These are phyloP conservation scores for Bruguiera hainesii DNA, from an alignment of 441 rosid genomes.

Conservation along the genomic window DNA sequence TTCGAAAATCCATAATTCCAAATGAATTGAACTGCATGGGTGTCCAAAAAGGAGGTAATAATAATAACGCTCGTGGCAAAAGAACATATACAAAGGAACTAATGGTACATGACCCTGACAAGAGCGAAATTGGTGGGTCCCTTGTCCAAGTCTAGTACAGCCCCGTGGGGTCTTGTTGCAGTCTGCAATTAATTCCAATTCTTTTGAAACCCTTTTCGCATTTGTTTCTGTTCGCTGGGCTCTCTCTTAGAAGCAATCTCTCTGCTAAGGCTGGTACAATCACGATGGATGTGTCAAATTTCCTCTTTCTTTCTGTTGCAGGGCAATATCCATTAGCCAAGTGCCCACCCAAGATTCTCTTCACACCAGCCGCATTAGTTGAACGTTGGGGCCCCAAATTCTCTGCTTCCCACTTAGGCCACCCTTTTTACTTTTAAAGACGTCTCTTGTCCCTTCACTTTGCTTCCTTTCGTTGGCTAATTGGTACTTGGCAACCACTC, in stretches of 20 bases:
- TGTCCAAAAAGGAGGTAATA: too few relatives aligned
- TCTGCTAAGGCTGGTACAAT: background rate
- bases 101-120: background rate
- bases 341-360: background rate
- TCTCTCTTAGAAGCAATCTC: conserved; percentile 13
- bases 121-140: background rate
- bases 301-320: background rate
- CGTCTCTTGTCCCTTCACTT: background rate
- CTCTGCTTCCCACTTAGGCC: conserved; percentile 1
- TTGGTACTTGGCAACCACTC: background rate
- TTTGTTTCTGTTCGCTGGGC: conserved; percentile 15
- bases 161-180: background rate
- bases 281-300: background rate
- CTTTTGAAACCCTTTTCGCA: background rate
- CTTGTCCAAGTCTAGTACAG: background rate
- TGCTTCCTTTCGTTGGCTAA: background rate
- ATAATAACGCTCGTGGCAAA: too few relatives aligned
- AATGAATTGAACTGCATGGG: too few relatives aligned
- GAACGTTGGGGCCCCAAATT: conserved; percentile 7
- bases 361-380: background rate
- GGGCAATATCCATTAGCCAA: conserved; percentile 7
- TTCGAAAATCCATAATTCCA: too few relatives aligned
- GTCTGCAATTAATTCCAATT: background rate
- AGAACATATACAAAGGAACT: background rate
- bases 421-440: background rate